Evolutionary conservation across 768 basidiomycete species (phyloP), one percentile per base, ranked within the genome.

Genomic region (Lentinula raphanica): DNA sequence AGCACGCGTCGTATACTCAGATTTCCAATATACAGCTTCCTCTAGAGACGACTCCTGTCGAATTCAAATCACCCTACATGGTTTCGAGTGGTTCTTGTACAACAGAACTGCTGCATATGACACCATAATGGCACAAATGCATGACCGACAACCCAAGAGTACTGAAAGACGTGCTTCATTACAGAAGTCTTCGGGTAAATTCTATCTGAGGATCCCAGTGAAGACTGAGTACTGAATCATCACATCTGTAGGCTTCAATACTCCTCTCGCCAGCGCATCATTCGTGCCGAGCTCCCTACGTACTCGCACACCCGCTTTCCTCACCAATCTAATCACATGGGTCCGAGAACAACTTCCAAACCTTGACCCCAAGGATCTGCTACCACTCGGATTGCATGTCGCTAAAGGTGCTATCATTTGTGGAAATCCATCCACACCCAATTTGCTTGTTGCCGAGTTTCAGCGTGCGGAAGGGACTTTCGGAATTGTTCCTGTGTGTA

Each of bases 11-110:
- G 12, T 28, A 61, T 49, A 17, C 50, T 54, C 36, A 62, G 28
- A 31, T 17, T 21, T 49, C 49, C 29, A 23, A 60, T 49, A 15
- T 58, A 79, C 76, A 69, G 40, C 73, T 77, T 62, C 67, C 45
- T 64, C 68, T 1, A 64, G 68, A 13, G 66, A 79, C 23, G 76
- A 82, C 58, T 83, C 88, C 13, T 96, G 93, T 65, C 87, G 96
- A 38, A 83, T 98, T 29, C 86, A 90, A 56, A 67, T 94, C 28
- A 85, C 85, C 6, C 64, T 91, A 3, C 84, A 95, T 63, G 96
- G 96, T 17, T 77, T 94, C 44, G 94, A 98, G 69, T 94, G 92
- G 87, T 92, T 92, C 69, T 65, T 98, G 40, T 97, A 92, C 72
- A 98, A 98, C 72, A 79, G 86, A 49, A 95, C 92, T 3, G 83